A percentile compares a stretch with the other conserved stretches of the same genome.
phyloP scores from a whole-genome alignment of 2,329 filamentous ascomycete genomes.

The Monosporascus cannonballus region DNA sequence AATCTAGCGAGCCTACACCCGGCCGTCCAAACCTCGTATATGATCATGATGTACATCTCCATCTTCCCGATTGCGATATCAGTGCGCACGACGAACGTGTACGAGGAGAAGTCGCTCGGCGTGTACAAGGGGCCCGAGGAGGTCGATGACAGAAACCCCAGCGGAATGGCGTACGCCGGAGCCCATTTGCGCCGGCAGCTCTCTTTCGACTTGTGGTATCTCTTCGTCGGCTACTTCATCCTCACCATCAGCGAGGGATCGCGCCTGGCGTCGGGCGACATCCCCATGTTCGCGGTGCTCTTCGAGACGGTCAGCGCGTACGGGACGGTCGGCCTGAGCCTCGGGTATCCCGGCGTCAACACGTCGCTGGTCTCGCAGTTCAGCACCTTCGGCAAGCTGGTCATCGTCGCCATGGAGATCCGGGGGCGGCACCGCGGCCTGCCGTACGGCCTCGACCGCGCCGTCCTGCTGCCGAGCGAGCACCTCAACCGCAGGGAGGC shows the following conservation, averaged over 20 bases:
- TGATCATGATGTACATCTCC: conserved; percentile 99
- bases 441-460: conserved; percentile 60
- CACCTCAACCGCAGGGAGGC: conserved; percentile 48
- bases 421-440: conserved; percentile 64
- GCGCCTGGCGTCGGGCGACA: conserved; percentile 57
- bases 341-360: conserved; percentile 73
- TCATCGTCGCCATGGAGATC: conserved; percentile 64
- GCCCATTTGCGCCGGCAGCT: conserved; percentile 88
- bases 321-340: conserved; percentile 85
- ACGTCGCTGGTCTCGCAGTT: conserved; percentile 82
- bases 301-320: conserved; percentile 90
- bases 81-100: conserved; percentile 89
- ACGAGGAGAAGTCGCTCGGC: conserved; percentile 83
- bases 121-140: conserved; percentile 55
- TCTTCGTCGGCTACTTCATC: conserved; percentile 89
- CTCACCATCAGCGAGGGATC: conserved; percentile 81
- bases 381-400: conserved; percentile 62
- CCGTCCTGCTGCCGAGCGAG: conserved; percentile 53
- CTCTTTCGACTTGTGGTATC: conserved; percentile 96
- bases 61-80: conserved; percentile 96
- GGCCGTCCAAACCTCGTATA: conserved; percentile 85
- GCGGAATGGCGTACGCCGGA: conserved; percentile 75
- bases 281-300: conserved; percentile 63
- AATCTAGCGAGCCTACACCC: conserved; percentile 75
- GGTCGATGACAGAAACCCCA: conserved; percentile 43